Evolutionary conservation across 176 grass and related monocot species (phyloP).

Genomic region (Puya raimondii): DNA sequence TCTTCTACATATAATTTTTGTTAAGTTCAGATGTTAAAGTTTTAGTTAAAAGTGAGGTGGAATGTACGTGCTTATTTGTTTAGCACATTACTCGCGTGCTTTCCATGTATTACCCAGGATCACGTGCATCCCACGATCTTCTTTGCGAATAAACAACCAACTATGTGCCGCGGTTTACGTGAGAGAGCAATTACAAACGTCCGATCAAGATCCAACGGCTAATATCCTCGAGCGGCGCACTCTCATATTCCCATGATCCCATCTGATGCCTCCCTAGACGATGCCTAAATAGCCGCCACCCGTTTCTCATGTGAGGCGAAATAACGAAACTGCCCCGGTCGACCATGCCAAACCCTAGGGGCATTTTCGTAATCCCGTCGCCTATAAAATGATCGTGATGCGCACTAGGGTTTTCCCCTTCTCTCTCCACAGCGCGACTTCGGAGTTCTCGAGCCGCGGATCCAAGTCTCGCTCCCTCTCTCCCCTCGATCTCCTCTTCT

Average conservation of each 20-base stretch:
- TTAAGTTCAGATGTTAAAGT: no score
- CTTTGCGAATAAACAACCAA: not conserved
- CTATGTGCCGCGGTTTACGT: not conserved
- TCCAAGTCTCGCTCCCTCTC: not conserved
- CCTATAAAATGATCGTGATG: not conserved
- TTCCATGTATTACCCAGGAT: not conserved
- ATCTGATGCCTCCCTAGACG: not conserved
- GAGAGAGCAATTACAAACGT: not conserved
- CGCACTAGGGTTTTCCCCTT: slow-evolving; percentile 13
- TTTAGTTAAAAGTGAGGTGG: no score
- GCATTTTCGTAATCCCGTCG: not conserved
- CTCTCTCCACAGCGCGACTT: not conserved
- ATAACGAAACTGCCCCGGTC: slow-evolving; percentile 9
- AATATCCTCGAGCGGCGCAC: not conserved
- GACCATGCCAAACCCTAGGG: slow-evolving; percentile 14
- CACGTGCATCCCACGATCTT: slow-evolving; percentile 13
- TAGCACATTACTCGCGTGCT: no score
- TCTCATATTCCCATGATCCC: not conserved
- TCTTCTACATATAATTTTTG: no score
- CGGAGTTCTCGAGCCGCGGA: not conserved
- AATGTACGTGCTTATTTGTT: no score
- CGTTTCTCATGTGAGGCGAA: not conserved
- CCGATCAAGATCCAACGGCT: slow-evolving; percentile 12
- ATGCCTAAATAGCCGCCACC: slow-evolving; percentile 7
- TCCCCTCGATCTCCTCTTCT: not conserved